These are phyloP conservation scores for Carex littledalei DNA, from an alignment of 176 grass and related monocot genomes.

Conservation along the genomic window DNA sequence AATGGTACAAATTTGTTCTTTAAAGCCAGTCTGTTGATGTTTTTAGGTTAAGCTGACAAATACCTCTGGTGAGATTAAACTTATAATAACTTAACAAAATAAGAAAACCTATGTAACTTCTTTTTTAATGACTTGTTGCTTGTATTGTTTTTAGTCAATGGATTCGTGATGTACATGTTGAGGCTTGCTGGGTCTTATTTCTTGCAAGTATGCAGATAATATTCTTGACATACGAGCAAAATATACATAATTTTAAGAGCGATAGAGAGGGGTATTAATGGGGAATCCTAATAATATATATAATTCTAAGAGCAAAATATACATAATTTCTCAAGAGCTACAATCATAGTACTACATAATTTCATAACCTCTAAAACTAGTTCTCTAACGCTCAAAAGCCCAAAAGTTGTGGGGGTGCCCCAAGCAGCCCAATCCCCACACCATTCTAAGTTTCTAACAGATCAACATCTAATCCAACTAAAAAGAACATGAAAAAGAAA, in stretches of 20 bases:
- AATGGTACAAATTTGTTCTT: background rate
- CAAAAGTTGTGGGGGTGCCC: background rate
- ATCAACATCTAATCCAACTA: background rate
- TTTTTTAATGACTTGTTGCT: background rate
- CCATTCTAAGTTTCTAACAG: background rate
- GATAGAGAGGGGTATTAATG: background rate
- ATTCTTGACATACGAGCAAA: background rate
- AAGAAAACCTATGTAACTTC: background rate
- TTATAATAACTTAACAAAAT: background rate
- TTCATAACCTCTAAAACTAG: background rate
- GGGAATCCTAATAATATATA: background rate
- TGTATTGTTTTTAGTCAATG: too few relatives aligned
- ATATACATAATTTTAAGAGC: too few relatives aligned
- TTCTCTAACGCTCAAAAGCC: background rate
- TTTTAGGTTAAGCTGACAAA: background rate
- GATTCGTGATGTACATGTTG: background rate
- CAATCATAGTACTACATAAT: background rate
- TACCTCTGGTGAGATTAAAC: background rate
- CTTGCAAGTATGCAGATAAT: background rate
- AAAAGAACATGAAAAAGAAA: background rate
- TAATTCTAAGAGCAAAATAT: constrained; percentile 8
- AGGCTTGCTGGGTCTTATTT: background rate
- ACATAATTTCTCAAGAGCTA: background rate
- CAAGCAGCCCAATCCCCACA: constrained; percentile 5
- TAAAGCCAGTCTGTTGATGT: background rate